These are phyloP conservation scores for Simplicillium aogashimaense DNA, from an alignment of 2,329 filamentous ascomycete genomes.

Conservation along the genomic window DNA sequence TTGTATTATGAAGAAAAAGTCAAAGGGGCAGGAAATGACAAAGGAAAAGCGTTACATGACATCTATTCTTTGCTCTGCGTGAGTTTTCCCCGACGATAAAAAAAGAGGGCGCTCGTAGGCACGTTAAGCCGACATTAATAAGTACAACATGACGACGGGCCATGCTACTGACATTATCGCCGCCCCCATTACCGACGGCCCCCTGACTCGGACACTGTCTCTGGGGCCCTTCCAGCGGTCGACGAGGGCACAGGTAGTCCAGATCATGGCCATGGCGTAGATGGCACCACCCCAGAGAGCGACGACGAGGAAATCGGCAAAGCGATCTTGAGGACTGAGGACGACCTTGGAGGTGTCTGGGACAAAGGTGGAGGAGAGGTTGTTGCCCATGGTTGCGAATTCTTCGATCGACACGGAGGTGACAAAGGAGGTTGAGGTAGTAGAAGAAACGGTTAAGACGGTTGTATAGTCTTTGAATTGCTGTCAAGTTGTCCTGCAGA, in stretches of 20 bases:
- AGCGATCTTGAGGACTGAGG: conserved; percentile 19
- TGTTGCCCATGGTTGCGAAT: conserved; percentile 23
- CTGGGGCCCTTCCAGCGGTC: conserved; percentile 30
- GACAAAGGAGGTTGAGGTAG: too few species aligned
- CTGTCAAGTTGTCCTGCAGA: conserved; percentile 5
- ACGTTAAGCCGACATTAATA: conserved; percentile 13
- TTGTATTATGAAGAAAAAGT: background rate
- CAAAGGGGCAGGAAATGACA: background rate
- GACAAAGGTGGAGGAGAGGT: conserved; percentile 26
- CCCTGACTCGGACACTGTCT: conserved; percentile 19
- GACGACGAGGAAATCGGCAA: conserved; percentile 20
- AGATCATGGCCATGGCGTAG: conserved; percentile 30
- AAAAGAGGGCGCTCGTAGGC: background rate
- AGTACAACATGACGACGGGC: conserved; percentile 25
- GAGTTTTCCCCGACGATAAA: background rate
- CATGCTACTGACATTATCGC: conserved; percentile 22
- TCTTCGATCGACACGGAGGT: too few species aligned
- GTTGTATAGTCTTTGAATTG: background rate
- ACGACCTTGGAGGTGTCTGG: conserved; percentile 25
- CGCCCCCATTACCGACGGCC: conserved; percentile 18
- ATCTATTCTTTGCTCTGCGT: too few species aligned
- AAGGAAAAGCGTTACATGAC: background rate
- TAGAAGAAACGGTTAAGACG: background rate
- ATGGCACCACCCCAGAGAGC: conserved; percentile 22
- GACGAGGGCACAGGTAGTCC: conserved; percentile 28